phyloP scores from a whole-genome alignment of 2,329 filamentous ascomycete species.

The Neoscytalidium dimidiatum region DNA sequence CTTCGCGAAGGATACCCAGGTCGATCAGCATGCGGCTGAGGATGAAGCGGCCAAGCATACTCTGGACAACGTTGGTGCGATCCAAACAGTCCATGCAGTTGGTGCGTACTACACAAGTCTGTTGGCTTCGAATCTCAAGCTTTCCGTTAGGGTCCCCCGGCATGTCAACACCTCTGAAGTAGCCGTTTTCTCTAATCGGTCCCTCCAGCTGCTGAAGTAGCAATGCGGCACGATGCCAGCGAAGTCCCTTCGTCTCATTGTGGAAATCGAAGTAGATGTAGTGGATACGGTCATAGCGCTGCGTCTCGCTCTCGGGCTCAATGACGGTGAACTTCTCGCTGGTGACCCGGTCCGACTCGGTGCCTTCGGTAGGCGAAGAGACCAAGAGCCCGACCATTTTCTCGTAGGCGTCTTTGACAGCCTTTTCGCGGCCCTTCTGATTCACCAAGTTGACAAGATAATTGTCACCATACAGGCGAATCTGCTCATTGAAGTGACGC shows the following conservation, averaged over 20 bases:
- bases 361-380: slow-evolving; percentile 66
- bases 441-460: slow-evolving; percentile 98
- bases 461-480: slow-evolving; percentile 90
- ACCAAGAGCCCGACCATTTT: slow-evolving; percentile 79
- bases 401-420: slow-evolving; percentile 92
- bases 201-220: slow-evolving; percentile 80
- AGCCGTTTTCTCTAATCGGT: slow-evolving; percentile 76
- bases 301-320: slow-evolving; percentile 61
- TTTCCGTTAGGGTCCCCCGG: slow-evolving; percentile 69
- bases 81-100: slow-evolving; percentile 99
- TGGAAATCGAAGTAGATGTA: slow-evolving; percentile 99
- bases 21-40: slow-evolving; percentile 88
- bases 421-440: slow-evolving; percentile 86
- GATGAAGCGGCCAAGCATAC: slow-evolving; percentile 89
- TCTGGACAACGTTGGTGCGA: slow-evolving; percentile 96
- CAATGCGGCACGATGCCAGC: slow-evolving; percentile 88
- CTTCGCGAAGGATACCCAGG: slow-evolving; percentile 73
- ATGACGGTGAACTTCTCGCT: slow-evolving; percentile 81
- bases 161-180: slow-evolving; percentile 90
- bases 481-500: slow-evolving; percentile 92
- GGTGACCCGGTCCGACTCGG: slow-evolving; percentile 65
- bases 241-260: slow-evolving; percentile 91
- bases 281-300: slow-evolving; percentile 80
- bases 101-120: slow-evolving; percentile 89
- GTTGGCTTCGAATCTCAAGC: slow-evolving; percentile 76